These are phyloP conservation scores for Penicillium glabrum DNA, from an alignment of 2,329 filamentous ascomycete genomes.

Conservation along the genomic window DNA sequence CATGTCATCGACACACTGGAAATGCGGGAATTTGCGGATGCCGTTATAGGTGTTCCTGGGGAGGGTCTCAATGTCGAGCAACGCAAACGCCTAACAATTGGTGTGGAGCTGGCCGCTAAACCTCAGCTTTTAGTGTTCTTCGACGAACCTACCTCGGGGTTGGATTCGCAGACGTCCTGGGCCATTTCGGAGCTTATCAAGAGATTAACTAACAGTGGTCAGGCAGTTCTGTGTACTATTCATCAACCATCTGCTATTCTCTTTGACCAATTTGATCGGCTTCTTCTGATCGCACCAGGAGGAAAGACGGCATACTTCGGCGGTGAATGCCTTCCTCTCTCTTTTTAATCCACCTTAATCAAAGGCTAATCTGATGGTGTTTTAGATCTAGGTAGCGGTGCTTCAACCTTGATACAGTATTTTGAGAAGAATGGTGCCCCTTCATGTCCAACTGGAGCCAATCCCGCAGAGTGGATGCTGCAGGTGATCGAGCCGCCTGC, in stretches of 20 bases:
- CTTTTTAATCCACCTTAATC: too few relatives aligned
- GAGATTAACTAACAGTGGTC: conserved; percentile 81
- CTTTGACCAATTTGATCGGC: conserved; percentile 74
- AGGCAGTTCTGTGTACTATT: conserved; percentile 89
- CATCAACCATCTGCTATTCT: conserved; percentile 90
- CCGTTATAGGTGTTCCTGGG: conserved; percentile 80
- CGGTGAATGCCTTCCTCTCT: conserved; percentile 49
- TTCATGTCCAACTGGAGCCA: conserved; percentile 60
- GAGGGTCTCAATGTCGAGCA: conserved; percentile 66
- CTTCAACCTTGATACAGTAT: conserved; percentile 56
- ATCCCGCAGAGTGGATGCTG: conserved; percentile 68
- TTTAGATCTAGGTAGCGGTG: conserved; percentile 21
- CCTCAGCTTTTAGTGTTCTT: conserved; percentile 87
- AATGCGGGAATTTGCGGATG: conserved; percentile 84
- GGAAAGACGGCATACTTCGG: conserved; percentile 68
- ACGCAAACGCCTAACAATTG: conserved; percentile 79
- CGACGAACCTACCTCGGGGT: conserved; percentile 88
- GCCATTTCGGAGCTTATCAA: conserved; percentile 80
- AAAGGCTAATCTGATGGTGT: too few relatives aligned
- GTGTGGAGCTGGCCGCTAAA: conserved; percentile 88
- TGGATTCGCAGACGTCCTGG: conserved; percentile 89
- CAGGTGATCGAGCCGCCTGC: conserved; percentile 50
- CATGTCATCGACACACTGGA: conserved; percentile 84
- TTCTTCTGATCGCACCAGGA: conserved; percentile 63
- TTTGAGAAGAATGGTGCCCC: conserved; percentile 64